Conservation (phyloP, 345 rosid genomes). For the Aquilaria sinensis region DNA sequence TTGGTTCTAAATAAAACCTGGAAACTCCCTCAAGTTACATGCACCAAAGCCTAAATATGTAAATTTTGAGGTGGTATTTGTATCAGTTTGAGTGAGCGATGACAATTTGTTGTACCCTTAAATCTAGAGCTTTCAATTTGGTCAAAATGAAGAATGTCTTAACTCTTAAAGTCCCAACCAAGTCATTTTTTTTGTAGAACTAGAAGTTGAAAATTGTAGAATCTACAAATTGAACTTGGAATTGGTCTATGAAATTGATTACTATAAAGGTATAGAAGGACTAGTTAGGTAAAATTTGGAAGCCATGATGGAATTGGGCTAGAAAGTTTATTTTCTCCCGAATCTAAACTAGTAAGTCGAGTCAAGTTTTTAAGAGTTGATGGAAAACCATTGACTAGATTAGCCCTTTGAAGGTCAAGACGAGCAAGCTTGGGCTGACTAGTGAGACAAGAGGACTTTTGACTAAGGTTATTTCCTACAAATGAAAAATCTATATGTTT, state of each 20-base stretch:
- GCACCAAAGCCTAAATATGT: too few relatives aligned
- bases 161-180: slow-evolving; percentile 16
- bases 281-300: neutral
- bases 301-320: slow-evolving; percentile 12
- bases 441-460: neutral
- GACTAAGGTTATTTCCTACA: too few relatives aligned
- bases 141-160: slow-evolving; percentile 7
- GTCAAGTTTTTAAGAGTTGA: slow-evolving; percentile 3
- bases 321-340: neutral
- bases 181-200: neutral
- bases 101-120: too few relatives aligned
- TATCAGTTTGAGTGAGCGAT: too few relatives aligned
- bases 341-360: neutral
- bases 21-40: too few relatives aligned
- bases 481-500: too few relatives aligned
- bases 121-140: too few relatives aligned
- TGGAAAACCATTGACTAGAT: neutral
- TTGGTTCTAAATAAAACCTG: too few relatives aligned
- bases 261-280: too few relatives aligned
- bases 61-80: too few relatives aligned
- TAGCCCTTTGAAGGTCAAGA: neutral
- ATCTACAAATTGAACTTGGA: too few relatives aligned
- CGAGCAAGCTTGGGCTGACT: neutral
- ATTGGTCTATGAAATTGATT: too few relatives aligned
- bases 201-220: neutral